These are phyloP conservation scores for Fusarium solani-melongenae DNA, from an alignment of 2,329 filamentous ascomycete species.

Conservation along the genomic window DNA sequence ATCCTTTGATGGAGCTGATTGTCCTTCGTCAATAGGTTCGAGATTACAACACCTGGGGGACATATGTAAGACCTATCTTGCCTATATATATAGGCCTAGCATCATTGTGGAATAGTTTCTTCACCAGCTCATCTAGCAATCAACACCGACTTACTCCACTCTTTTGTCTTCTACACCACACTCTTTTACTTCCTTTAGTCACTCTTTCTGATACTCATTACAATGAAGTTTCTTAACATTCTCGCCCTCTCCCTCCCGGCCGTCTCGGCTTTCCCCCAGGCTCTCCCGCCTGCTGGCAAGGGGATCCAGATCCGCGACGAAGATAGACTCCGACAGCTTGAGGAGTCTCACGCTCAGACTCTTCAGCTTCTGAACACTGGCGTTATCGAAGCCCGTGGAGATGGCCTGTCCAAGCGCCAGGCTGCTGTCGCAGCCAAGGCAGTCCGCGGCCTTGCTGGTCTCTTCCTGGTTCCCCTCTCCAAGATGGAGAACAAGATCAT, in stretches of 20 bases:
- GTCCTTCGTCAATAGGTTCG: neutral
- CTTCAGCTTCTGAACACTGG: neutral
- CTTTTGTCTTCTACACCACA: neutral
- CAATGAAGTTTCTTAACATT: neutral
- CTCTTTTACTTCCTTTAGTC: neutral
- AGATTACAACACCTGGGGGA: neutral
- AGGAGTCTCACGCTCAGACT: neutral
- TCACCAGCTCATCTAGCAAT: neutral
- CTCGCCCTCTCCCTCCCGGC: neutral
- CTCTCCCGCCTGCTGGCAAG: neutral
- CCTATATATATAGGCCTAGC: neutral
- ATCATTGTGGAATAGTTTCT: neutral
- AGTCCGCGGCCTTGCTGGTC: neutral
- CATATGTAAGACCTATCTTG: neutral
- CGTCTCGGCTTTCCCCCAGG: neutral
- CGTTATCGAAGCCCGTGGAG: neutral
- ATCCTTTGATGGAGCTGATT: neutral
- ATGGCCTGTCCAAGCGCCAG: neutral
- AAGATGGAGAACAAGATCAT: neutral
- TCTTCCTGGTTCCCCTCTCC: neutral
- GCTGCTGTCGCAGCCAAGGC: neutral
- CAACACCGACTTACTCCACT: neutral
- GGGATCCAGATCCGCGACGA: conserved; percentile 1
- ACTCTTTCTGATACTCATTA: neutral
- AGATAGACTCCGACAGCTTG: neutral